phyloP scores from a whole-genome alignment of 2,329 filamentous ascomycete genomes.

The Ophiostoma sp. region DNA sequence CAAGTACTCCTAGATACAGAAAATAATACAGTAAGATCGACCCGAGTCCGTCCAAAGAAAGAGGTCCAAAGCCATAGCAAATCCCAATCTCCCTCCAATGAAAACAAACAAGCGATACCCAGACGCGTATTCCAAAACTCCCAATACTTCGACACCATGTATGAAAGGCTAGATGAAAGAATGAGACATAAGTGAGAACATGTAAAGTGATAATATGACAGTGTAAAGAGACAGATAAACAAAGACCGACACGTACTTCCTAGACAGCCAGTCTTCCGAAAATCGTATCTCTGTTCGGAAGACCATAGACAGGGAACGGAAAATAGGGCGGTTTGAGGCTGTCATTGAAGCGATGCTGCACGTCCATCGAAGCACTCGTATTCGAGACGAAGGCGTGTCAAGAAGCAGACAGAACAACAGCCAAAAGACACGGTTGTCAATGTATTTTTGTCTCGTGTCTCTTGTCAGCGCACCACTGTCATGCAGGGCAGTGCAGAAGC shows the following conservation, averaged over 20 bases:
- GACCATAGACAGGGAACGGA: not conserved
- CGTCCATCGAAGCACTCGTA: not conserved
- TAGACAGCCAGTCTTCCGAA: not conserved
- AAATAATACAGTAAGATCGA: not conserved
- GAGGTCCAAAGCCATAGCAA: not conserved
- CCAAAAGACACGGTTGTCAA: not conserved
- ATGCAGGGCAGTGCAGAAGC: not conserved
- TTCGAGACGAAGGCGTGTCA: not conserved
- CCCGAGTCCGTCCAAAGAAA: not conserved
- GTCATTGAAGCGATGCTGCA: not conserved
- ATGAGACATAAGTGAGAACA: not conserved
- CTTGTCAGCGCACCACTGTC: conserved; percentile 1
- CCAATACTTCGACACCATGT: conserved; percentile 7
- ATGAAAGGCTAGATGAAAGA: not conserved
- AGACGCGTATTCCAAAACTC: conserved; percentile 10
- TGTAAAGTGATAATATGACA: conserved; percentile 2
- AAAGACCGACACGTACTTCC: not conserved
- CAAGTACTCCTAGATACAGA: not conserved
- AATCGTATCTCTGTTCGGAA: not conserved
- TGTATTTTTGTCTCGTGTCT: conserved; percentile 1
- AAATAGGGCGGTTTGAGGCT: conserved; percentile 2
- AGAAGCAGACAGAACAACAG: not conserved
- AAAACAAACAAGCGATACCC: not conserved
- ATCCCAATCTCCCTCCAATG: not conserved
- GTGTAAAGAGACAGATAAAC: not conserved